Percentiles rank a stretch among this genome's conserved stretches.
Conservation (phyloP, 2,329 filamentous ascomycete species). For the Sclerotinia nivalis region DNA sequence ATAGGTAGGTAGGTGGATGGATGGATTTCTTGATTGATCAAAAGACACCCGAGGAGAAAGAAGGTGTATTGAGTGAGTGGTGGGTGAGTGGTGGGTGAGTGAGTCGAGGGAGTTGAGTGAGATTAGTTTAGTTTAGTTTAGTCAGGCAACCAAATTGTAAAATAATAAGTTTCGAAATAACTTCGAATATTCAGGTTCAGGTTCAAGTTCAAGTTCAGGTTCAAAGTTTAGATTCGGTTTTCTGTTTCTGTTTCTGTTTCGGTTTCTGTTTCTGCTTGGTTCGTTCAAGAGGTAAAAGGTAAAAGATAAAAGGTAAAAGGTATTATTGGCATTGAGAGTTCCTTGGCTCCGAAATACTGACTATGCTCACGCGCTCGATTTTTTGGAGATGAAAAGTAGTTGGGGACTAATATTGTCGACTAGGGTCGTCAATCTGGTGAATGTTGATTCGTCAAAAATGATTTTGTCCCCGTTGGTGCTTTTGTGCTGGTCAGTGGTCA, state of each 20-base stretch:
- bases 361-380: constrained; percentile 9
- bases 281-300: not conserved
- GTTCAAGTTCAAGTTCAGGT: too few relatives aligned
- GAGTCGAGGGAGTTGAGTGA: too few relatives aligned
- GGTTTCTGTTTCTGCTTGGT: not conserved
- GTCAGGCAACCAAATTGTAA: too few relatives aligned
- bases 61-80: too few relatives aligned
- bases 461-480: constrained; percentile 4
- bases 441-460: not conserved
- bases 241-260: too few relatives aligned
- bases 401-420: constrained; percentile 5
- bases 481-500: constrained; percentile 7
- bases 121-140: too few relatives aligned
- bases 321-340: not conserved
- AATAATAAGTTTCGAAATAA: too few relatives aligned
- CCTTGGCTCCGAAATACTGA: constrained; percentile 5
- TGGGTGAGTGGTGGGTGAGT: too few relatives aligned
- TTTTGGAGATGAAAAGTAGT: constrained; percentile 1
- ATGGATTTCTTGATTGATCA: not conserved
- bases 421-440: not conserved
- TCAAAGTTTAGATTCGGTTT: too few relatives aligned
- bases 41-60: not conserved
- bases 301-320: not conserved
- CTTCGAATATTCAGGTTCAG: too few relatives aligned
- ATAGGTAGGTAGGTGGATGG: not conserved